These are phyloP conservation scores for Mycena belliarum DNA, from an alignment of 768 basidiomycete genomes.

Conservation along the genomic window DNA sequence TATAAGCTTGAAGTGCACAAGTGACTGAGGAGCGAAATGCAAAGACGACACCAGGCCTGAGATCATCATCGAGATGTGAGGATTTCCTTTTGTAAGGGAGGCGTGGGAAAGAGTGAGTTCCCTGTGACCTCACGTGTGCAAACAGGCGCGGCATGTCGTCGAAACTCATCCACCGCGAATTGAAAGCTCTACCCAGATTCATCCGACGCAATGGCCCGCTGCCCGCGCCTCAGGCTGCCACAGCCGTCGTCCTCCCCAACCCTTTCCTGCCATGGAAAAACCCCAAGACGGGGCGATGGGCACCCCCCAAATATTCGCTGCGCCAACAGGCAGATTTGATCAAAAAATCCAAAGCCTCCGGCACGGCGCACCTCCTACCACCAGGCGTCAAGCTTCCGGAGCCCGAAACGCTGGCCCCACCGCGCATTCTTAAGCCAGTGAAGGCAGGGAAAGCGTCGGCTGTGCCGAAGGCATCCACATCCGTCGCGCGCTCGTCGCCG, in stretches of 20 bases:
- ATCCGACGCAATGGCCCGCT: slow-evolving; percentile 40
- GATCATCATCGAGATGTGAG: too few relatives aligned
- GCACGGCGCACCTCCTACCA: slow-evolving; percentile 62
- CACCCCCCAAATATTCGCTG: slow-evolving; percentile 67
- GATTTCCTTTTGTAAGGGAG: too few relatives aligned
- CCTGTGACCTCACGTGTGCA: too few relatives aligned
- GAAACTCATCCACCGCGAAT: slow-evolving; percentile 48
- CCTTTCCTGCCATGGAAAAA: slow-evolving; percentile 72
- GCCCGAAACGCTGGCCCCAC: slow-evolving; percentile 21
- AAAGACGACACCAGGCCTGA: too few relatives aligned
- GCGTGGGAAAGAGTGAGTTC: too few relatives aligned
- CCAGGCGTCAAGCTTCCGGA: slow-evolving; percentile 60
- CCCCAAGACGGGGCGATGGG: slow-evolving; percentile 63
- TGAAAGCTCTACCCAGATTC: slow-evolving; percentile 38
- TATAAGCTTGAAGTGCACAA: too few relatives aligned
- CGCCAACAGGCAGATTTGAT: slow-evolving; percentile 78
- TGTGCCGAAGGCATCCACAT: background rate
- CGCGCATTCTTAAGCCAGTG: background rate
- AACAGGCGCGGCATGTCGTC: slow-evolving; percentile 30
- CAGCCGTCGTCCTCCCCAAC: slow-evolving; percentile 47
- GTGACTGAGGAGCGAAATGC: too few relatives aligned
- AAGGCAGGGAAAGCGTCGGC: background rate
- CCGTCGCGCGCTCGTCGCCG: background rate
- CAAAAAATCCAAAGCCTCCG: slow-evolving; percentile 62
- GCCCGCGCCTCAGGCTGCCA: slow-evolving; percentile 23